phyloP scores from a whole-genome alignment of 371 early-diverging fungal genomes.

The Actinomucor elegans region DNA sequence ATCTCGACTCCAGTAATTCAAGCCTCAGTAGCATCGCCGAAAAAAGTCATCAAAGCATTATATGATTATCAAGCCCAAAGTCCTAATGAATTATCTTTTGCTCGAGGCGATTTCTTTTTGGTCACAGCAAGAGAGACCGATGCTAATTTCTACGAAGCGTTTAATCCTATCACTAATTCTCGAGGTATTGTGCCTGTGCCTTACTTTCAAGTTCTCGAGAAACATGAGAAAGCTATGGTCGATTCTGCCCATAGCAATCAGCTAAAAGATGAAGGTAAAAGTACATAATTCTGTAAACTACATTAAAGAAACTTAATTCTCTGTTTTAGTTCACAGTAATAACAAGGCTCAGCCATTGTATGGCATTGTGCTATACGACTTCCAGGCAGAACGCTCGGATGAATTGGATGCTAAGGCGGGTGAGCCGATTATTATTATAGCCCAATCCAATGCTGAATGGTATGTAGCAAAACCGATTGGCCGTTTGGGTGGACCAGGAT shows the following conservation, averaged over 20 bases:
- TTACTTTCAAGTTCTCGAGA: constrained; percentile 74
- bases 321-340: neutral
- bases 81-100: constrained; percentile 72
- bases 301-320: neutral
- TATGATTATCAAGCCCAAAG: constrained; percentile 65
- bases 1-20: constrained; percentile 36
- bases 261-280: constrained; percentile 6
- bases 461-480: constrained; percentile 72
- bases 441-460: constrained; percentile 78
- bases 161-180: constrained; percentile 73
- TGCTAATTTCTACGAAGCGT: constrained; percentile 76
- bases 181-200: constrained; percentile 76
- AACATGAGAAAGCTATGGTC: constrained; percentile 25
- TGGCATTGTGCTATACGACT: constrained; percentile 72
- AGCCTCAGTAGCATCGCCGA: constrained; percentile 54
- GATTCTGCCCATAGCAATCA: constrained; percentile 5
- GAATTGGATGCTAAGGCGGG: constrained; percentile 69
- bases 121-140: constrained; percentile 66
- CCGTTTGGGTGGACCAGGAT: constrained; percentile 64
- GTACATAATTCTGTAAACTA: neutral
- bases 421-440: constrained; percentile 73
- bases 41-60: constrained; percentile 78
- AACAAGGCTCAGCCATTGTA: constrained; percentile 39
- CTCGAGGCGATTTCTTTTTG: constrained; percentile 83
- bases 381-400: constrained; percentile 69